A percentile compares a stretch with the other conserved stretches of the same genome.
phyloP scores from a whole-genome alignment of 1,284 basidiomycete species.

The Malassezia sp. region DNA sequence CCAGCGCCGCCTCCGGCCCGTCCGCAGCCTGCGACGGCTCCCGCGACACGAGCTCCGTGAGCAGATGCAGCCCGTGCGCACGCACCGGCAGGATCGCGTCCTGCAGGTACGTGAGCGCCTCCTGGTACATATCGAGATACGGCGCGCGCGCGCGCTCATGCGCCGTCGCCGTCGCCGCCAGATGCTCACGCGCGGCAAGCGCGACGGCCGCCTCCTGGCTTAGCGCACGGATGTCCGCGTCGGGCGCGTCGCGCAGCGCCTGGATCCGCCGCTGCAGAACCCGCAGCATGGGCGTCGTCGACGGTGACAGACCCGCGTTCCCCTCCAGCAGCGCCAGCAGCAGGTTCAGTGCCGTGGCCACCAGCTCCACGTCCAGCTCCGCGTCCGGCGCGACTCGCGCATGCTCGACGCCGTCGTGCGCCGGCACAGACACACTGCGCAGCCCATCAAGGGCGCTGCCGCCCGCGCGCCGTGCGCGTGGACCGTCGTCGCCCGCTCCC shows the following conservation, averaged over 20 bases:
- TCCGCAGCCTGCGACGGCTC: background rate
- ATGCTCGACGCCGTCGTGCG: no score
- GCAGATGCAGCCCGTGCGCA: slow-evolving; percentile 61
- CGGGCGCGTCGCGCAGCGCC: slow-evolving; percentile 18
- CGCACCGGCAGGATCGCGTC: slow-evolving; percentile 90
- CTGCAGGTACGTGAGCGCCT: slow-evolving; percentile 72
- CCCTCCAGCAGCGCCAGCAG: slow-evolving; percentile 39
- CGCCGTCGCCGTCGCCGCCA: background rate
- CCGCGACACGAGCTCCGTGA: slow-evolving; percentile 29
- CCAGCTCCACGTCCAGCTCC: slow-evolving; percentile 24
- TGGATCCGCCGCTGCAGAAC: slow-evolving; percentile 31
- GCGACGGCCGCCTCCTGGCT: slow-evolving; percentile 68
- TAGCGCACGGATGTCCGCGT: slow-evolving; percentile 50
- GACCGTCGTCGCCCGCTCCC: no score
- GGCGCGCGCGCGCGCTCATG: background rate
- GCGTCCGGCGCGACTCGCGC: slow-evolving; percentile 3
- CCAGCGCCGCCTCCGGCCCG: slow-evolving; percentile 15
- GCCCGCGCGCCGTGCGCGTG: no score
- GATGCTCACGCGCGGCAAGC: slow-evolving; percentile 58
- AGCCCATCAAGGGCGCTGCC: background rate
- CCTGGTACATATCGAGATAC: slow-evolving; percentile 56
- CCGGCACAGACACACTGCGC: background rate
- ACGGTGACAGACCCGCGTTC: slow-evolving; percentile 18
- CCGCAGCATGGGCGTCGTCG: slow-evolving; percentile 25
- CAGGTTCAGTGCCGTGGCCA: slow-evolving; percentile 29